Percentiles rank a stretch among this genome's conserved stretches.
phyloP scores from a whole-genome alignment of 1,284 basidiomycete species.

The Xerocomus minutiporus region DNA sequence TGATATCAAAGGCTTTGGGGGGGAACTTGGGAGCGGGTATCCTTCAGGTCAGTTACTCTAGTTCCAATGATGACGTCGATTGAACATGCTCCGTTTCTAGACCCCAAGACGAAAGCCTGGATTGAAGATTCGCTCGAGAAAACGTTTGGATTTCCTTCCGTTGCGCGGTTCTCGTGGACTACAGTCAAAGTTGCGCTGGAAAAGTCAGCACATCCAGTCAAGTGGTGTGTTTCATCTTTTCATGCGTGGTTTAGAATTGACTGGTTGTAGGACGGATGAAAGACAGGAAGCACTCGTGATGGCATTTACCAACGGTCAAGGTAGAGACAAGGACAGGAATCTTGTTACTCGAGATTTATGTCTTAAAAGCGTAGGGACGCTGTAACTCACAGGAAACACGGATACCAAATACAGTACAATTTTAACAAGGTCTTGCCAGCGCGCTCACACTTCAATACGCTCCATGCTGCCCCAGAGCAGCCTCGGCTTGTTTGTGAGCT shows the following conservation, averaged over 20 bases:
- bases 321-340: constrained; percentile 66
- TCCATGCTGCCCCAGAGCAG: constrained; percentile 9
- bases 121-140: constrained; percentile 75
- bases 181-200: constrained; percentile 88
- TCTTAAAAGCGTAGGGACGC: constrained; percentile 56
- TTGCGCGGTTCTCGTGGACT: constrained; percentile 95
- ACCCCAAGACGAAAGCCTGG: constrained; percentile 91
- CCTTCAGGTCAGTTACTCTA: constrained; percentile 60
- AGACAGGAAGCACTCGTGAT: constrained; percentile 70
- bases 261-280: constrained; percentile 67
- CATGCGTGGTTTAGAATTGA: constrained; percentile 1
- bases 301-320: constrained; percentile 66
- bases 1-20: constrained; percentile 45
- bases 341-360: constrained; percentile 66
- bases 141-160: constrained; percentile 88
- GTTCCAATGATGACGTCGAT: neutral
- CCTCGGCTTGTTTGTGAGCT: constrained; percentile 14
- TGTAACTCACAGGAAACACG: constrained; percentile 29
- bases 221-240: constrained; percentile 57
- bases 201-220: constrained; percentile 69
- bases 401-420: constrained; percentile 12
- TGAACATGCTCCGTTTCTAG: constrained; percentile 37
- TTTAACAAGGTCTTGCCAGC: neutral
- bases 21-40: constrained; percentile 75
- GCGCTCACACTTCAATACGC: constrained; percentile 11